Evolutionary conservation across 352 stramenopile genomes (phyloP), one percentile per base, ranked within the genome.

Genomic region (Phytophthora boehmeriae): DNA sequence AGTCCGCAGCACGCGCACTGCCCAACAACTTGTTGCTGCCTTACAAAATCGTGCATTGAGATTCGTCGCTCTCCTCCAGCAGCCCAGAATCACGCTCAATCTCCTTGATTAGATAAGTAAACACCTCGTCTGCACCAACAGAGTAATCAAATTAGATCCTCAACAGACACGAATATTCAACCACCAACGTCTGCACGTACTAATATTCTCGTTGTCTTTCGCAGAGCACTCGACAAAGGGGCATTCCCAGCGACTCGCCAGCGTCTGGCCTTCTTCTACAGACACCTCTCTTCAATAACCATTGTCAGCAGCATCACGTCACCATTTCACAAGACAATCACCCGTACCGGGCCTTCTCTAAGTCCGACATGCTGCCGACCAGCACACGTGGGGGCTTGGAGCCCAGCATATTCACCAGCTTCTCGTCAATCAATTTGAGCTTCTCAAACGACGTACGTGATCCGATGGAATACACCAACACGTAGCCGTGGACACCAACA

Each of bases 151-250:
- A 45, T 28, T 41, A 36, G 23, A 23, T 34, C 35, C 25, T 34
- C 8, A 49, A 43, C 20, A 25, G 44, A n/a, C 28, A 32, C 34
- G n/a, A n/a, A n/a, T n/a, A n/a, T n/a, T n/a, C n/a, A n/a, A n/a
- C n/a, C n/a, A n/a, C n/a, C n/a, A n/a, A 35, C 30, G 17, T 23
- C 17, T 8, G n/a, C 11, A 89, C 84, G 66, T 73, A 95, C 86
- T 93, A 63, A 97, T 95, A 70, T 96, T 97, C 62, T 92, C 83
- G 60, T 93, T 94, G 75, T 92, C 80, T 68, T 95, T 95, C 48
- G 89, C 90, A n/a, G 91, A 98, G 65, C 92, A 98, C 78, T 98
- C 96, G 39, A 98, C 84, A 60, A 98, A 98, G 2, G 96, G 96
- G 25, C 97, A 94, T 52, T 93, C 78, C 90, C 88, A 98, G 46